phyloP scores from a whole-genome alignment of 1,139 yeast genomes.

The Geotrichum klebahnii region DNA sequence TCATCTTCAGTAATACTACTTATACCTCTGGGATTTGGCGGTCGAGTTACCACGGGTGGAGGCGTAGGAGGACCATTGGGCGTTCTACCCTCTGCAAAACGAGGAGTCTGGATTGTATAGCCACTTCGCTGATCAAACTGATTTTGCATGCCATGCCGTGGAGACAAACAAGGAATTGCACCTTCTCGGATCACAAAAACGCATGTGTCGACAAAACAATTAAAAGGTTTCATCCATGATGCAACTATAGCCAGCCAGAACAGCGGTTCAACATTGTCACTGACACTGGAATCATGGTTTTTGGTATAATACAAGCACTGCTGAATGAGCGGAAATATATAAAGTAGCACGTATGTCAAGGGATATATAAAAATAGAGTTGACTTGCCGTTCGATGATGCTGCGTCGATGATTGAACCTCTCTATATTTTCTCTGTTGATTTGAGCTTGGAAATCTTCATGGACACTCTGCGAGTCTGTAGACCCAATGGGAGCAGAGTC shows the following conservation, averaged over 20 bases:
- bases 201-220: slow-evolving; percentile 69
- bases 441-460: slow-evolving; percentile 44
- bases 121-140: too few species aligned
- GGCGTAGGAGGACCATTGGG: too few species aligned
- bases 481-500: background rate
- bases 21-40: too few species aligned
- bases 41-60: too few species aligned
- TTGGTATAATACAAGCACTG: slow-evolving; percentile 54
- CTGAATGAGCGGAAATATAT: slow-evolving; percentile 78
- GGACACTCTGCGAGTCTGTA: slow-evolving; percentile 29
- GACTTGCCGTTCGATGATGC: slow-evolving; percentile 71
- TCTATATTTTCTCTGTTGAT: slow-evolving; percentile 50
- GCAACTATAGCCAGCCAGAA: slow-evolving; percentile 65
- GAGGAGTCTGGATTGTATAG: too few species aligned
- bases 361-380: slow-evolving; percentile 81
- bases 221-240: slow-evolving; percentile 75
- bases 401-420: slow-evolving; percentile 57
- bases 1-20: too few species aligned
- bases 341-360: slow-evolving; percentile 67
- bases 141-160: background rate
- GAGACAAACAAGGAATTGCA: slow-evolving; percentile 15
- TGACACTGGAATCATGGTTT: slow-evolving; percentile 2
- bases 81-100: too few species aligned
- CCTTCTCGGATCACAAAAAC: slow-evolving; percentile 71
- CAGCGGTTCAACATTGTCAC: slow-evolving; percentile 41